Conservation (phyloP, 306 rosid species). For the Carpinus fangiana region DNA sequence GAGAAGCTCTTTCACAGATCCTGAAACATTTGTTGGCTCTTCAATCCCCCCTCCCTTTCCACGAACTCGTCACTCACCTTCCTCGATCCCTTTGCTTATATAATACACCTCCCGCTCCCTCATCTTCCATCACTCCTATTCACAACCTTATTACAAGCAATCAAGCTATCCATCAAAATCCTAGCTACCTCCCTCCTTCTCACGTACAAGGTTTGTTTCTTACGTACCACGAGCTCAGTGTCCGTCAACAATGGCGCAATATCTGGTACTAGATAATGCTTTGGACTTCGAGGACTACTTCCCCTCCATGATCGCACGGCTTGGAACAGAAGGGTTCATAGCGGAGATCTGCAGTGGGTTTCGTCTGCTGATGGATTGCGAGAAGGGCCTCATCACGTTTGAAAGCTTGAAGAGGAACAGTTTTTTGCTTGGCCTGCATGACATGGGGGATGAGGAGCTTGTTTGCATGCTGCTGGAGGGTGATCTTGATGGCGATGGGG, state of each 20-base stretch:
- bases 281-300: slow-evolving; percentile 61
- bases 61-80: slow-evolving; percentile 6
- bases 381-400: slow-evolving; percentile 65
- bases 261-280: slow-evolving; percentile 30
- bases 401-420: slow-evolving; percentile 68
- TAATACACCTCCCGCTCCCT: slow-evolving; percentile 15
- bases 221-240: no score
- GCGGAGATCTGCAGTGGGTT: slow-evolving; percentile 63
- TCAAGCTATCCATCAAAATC: background rate
- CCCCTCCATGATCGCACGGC: slow-evolving; percentile 55
- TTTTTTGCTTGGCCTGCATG: slow-evolving; percentile 44
- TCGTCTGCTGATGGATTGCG: slow-evolving; percentile 61
- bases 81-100: slow-evolving; percentile 15
- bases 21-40: slow-evolving; percentile 4
- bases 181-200: background rate
- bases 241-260: background rate
- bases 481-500: slow-evolving; percentile 77
- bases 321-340: slow-evolving; percentile 62
- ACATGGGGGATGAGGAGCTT: slow-evolving; percentile 56
- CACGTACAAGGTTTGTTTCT: background rate
- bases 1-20: slow-evolving; percentile 22
- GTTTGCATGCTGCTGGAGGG: slow-evolving; percentile 67
- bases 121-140: slow-evolving; percentile 19
- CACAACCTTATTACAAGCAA: slow-evolving; percentile 13
- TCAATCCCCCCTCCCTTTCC: slow-evolving; percentile 9